A percentile compares a stretch with the other conserved stretches of the same genome.
These are phyloP conservation scores for Salix dunnii DNA, from an alignment of 345 rosid genomes.

Conservation along the genomic window DNA sequence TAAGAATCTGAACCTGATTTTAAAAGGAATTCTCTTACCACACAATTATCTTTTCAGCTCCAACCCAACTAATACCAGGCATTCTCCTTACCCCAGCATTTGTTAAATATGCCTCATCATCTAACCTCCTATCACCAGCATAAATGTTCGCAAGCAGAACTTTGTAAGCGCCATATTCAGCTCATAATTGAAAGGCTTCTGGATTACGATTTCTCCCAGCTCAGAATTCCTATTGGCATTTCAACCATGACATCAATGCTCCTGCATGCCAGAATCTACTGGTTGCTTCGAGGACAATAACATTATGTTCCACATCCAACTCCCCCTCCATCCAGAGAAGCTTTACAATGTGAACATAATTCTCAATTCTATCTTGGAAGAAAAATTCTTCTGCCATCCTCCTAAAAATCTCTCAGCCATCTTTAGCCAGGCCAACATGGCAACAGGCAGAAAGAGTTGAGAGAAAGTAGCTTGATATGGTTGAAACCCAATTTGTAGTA, in stretches of 20 bases:
- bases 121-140: constrained; percentile 73
- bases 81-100: constrained; percentile 39
- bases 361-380: constrained; percentile 53
- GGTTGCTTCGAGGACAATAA: constrained; percentile 59
- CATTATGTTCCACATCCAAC: constrained; percentile 58
- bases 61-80: constrained; percentile 67
- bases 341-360: constrained; percentile 69
- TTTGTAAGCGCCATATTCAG: constrained; percentile 55
- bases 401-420: constrained; percentile 51
- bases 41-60: neutral
- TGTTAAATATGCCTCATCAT: constrained; percentile 40
- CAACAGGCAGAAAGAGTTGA: constrained; percentile 72
- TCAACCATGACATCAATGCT: constrained; percentile 77
- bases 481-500: constrained; percentile 39
- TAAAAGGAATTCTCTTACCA: neutral
- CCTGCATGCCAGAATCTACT: constrained; percentile 70
- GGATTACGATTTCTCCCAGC: constrained; percentile 63
- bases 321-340: constrained; percentile 69
- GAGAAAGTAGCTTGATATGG: constrained; percentile 73
- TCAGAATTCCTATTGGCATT: constrained; percentile 43
- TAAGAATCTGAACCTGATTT: neutral
- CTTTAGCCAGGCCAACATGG: constrained; percentile 59
- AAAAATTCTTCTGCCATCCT: constrained; percentile 64
- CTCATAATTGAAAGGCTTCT: constrained; percentile 44
- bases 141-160: constrained; percentile 71